Base-by-base conservation (phyloP, 2,329 filamentous ascomycete species). In the Sclerotinia trifoliorum region DNA sequence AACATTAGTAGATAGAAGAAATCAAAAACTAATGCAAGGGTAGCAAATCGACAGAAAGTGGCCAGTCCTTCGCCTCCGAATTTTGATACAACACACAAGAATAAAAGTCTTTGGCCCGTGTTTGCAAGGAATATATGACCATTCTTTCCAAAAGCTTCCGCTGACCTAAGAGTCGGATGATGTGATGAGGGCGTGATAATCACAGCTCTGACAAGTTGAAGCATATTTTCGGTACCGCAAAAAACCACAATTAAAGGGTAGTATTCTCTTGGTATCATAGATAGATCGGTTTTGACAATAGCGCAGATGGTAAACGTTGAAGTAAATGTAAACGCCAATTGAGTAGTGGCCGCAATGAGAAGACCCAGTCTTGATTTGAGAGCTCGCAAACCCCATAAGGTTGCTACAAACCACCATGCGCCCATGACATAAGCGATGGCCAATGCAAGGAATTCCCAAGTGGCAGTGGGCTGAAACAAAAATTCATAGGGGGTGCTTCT, bases 291-390 rank as follows among this genome's bases (percentile, higher is more conserved):
- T 70, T 90, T 89, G 71, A 93, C 84, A 57, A 93, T 83, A 46
- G 90, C 90, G 75, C 91, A 94, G 49, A 94, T 83, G 0, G 91
- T 93, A 75, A 94, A 92, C 78, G 90, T 93, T 5, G 90, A 91
- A 79, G 92, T 83, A 74, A 93, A 88, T 21, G 90, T 91, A 46
- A 91, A 85, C 3, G 85, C 80, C 72, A 91, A 88, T 79, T 94
- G 91, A 0, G 83, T 84, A 69, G 90, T 80, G 56, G 93, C 88
- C 0, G 91, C 90, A 39, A 90, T 78, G 60, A 92, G 88, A 64
- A 94, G 81, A 44, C 91, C 91, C 54, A 90, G 79, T 74, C 88
- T 88, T 51, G 90, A 93, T 78, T 93, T 93, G 75, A 94, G 86
- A 21, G 91, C 90, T 67, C 87, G 85, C 48, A 94, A 79, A 74